Conservation (phyloP, 2,329 filamentous ascomycete genomes). For the Lasiodiplodia citricola region DNA sequence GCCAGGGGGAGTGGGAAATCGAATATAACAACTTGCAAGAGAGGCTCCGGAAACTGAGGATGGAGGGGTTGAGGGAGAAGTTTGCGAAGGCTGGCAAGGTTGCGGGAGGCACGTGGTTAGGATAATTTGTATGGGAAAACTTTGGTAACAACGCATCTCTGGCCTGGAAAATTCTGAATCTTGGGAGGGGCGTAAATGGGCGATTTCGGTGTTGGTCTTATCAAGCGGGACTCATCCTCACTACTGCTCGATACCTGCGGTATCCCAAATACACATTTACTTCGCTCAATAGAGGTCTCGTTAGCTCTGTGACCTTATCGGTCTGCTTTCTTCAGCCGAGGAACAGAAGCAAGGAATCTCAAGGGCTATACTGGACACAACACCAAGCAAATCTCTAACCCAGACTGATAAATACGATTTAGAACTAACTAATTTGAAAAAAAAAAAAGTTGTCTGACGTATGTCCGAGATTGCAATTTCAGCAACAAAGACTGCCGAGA, state of each 20-base stretch:
- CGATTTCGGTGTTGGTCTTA: not conserved
- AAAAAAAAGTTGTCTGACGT: not conserved
- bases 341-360: not conserved
- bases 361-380: not conserved
- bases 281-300: not conserved
- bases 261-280: not conserved
- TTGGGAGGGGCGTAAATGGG: not conserved
- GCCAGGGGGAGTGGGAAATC: not conserved
- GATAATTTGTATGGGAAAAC: not conserved
- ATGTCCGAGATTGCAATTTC: not conserved
- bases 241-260: not conserved
- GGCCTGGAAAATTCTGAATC: not conserved
- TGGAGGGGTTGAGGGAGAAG: constrained; percentile 11
- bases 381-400: not conserved
- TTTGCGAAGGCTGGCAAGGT: constrained; percentile 7
- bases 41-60: not conserved
- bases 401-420: not conserved
- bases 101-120: constrained; percentile 3
- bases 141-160: not conserved
- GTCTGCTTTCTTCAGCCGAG: not conserved
- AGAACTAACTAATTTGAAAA: not conserved
- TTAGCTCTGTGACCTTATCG: not conserved
- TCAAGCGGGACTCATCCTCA: not conserved
- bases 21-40: constrained; percentile 2
- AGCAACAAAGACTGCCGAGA: not conserved